These are phyloP conservation scores for Amylostereum areolatum DNA, from an alignment of 1,284 basidiomycete genomes.

Conservation along the genomic window DNA sequence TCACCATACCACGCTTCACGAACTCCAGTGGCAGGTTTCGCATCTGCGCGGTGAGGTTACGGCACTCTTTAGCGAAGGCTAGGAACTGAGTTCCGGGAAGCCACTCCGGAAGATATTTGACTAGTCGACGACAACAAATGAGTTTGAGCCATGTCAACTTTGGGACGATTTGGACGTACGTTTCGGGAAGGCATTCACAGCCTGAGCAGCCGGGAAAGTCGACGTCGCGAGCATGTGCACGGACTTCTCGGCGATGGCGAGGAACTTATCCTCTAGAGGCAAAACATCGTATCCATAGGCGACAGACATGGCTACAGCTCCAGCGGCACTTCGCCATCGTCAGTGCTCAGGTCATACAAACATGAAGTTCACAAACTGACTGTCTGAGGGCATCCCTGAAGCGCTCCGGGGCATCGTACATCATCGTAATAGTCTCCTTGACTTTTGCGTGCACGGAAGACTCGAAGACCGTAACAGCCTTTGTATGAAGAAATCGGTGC, in stretches of 20 bases:
- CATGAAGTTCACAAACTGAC: neutral
- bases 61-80: neutral
- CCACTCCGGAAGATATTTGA: slow-evolving; percentile 7
- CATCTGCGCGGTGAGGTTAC: neutral
- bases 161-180: no score
- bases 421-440: neutral
- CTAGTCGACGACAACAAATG: neutral
- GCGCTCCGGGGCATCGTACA: neutral
- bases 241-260: no score
- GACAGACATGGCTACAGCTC: neutral
- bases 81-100: slow-evolving; percentile 4
- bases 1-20: slow-evolving; percentile 4
- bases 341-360: neutral
- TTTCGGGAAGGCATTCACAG: no score
- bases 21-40: neutral
- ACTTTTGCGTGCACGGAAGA: neutral
- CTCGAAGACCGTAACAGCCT: neutral
- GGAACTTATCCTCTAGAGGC: no score
- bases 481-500: neutral
- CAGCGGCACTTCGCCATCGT: neutral
- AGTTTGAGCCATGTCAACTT: no score
- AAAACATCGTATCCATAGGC: neutral
- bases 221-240: no score
- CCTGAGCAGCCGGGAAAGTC: no score
- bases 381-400: neutral